A percentile compares a stretch with the other conserved stretches of the same genome.
These are phyloP conservation scores for Talaromyces proteolyticus DNA, from an alignment of 495 filamentous ascomycete genomes.

Conservation along the genomic window DNA sequence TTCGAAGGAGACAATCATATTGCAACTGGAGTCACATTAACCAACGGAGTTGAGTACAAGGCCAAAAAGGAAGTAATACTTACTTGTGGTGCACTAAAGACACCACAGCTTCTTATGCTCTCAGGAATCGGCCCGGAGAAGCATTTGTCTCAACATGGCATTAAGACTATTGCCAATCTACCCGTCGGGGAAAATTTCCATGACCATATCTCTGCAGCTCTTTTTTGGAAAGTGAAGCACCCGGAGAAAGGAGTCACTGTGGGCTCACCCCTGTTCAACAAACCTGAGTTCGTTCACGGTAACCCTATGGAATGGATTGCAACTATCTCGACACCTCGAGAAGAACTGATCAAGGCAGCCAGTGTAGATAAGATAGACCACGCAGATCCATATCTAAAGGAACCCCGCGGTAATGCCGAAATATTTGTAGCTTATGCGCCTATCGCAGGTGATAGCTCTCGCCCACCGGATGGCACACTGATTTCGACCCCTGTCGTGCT, in stretches of 20 bases:
- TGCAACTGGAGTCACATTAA: not conserved
- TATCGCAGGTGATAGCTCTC: not conserved
- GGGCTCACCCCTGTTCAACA: conserved; percentile 18
- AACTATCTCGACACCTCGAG: not conserved
- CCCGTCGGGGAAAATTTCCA: conserved; percentile 36
- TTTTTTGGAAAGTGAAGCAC: conserved; percentile 31
- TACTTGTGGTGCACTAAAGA: conserved; percentile 20
- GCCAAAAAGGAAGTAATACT: conserved; percentile 35
- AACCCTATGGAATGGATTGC: conserved; percentile 15
- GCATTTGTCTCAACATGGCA: conserved; percentile 17
- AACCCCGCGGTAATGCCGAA: not conserved
- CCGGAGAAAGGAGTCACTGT: conserved; percentile 22
- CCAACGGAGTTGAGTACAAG: not conserved
- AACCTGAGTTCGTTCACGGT: conserved; percentile 15
- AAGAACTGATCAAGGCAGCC: not conserved
- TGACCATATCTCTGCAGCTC: conserved; percentile 42
- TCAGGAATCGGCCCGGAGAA: conserved; percentile 27
- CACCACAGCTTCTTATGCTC: conserved; percentile 31
- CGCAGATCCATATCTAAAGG: not conserved
- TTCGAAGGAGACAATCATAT: not conserved
- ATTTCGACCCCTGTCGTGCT: not conserved
- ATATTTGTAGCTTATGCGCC: not conserved
- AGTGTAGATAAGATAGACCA: not conserved
- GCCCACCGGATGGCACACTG: not conserved
- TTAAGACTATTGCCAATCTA: conserved; percentile 18